Conservation (phyloP, 2,329 filamentous ascomycete species). For the Ramularia endophylla region DNA sequence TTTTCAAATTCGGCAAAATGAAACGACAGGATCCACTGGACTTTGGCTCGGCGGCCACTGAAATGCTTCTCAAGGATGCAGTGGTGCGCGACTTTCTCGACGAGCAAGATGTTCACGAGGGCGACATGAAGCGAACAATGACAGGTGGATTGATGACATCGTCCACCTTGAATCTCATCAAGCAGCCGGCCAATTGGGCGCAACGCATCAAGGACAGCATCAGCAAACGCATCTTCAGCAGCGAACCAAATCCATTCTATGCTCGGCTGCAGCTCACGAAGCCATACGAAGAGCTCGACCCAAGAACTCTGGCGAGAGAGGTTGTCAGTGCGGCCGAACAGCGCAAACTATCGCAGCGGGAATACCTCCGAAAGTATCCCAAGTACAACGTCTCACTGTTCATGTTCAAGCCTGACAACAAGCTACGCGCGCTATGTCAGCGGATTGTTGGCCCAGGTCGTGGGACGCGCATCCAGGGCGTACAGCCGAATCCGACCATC, state of each 20-base stretch:
- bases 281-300: conserved; percentile 72
- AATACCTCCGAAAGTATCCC: conserved; percentile 81
- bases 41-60: conserved; percentile 84
- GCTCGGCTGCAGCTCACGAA: conserved; percentile 66
- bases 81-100: conserved; percentile 94
- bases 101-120: conserved; percentile 48
- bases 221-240: conserved; percentile 25
- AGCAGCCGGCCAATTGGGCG: conserved; percentile 19
- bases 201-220: conserved; percentile 20
- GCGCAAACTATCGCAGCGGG: conserved; percentile 80
- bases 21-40: conserved; percentile 76
- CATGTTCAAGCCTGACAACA: conserved; percentile 73
- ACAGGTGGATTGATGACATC: conserved; percentile 12
- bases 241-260: conserved; percentile 93
- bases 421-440: conserved; percentile 77
- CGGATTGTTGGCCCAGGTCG: conserved; percentile 85
- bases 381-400: conserved; percentile 90
- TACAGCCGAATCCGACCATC: conserved; percentile 78
- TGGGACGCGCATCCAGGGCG: conserved; percentile 78
- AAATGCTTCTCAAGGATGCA: conserved; percentile 94
- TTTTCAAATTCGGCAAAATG: conserved; percentile 57
- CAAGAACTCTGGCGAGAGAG: conserved; percentile 81
- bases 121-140: conserved; percentile 14
- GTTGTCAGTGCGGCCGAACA: conserved; percentile 77
- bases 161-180: conserved; percentile 12